These are phyloP conservation scores for Spathaspora sp. DNA, from an alignment of 805 yeast genomes.

Conservation along the genomic window DNA sequence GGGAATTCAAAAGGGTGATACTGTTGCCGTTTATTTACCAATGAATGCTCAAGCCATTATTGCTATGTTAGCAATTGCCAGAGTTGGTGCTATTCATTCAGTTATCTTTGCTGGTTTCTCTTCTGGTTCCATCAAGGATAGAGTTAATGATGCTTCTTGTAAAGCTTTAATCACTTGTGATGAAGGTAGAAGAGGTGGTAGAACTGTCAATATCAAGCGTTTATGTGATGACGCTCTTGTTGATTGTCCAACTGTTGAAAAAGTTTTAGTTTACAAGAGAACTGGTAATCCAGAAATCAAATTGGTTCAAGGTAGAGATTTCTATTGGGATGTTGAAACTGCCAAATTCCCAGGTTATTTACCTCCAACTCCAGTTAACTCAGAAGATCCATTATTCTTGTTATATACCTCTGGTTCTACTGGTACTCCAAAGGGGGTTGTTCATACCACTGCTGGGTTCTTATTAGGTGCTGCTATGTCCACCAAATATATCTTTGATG, in stretches of 20 bases:
- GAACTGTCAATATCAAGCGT: slow-evolving; percentile 73
- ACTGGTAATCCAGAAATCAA: slow-evolving; percentile 59
- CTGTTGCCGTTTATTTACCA: slow-evolving; percentile 83
- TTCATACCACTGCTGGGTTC: slow-evolving; percentile 79
- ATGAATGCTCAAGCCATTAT: slow-evolving; percentile 80
- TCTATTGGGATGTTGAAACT: slow-evolving; percentile 73
- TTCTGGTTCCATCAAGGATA: slow-evolving; percentile 65
- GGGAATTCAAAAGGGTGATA: slow-evolving; percentile 78
- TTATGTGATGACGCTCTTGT: slow-evolving; percentile 77
- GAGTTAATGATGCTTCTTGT: slow-evolving; percentile 69
- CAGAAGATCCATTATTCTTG: slow-evolving; percentile 82
- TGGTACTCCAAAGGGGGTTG: slow-evolving; percentile 86
- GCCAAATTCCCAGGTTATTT: slow-evolving; percentile 62
- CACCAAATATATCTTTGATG: slow-evolving; percentile 72
- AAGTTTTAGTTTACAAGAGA: slow-evolving; percentile 71
- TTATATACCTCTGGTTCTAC: slow-evolving; percentile 86
- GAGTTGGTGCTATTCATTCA: slow-evolving; percentile 83
- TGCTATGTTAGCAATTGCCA: slow-evolving; percentile 70
- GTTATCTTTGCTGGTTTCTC: slow-evolving; percentile 86
- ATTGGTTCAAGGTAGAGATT: slow-evolving; percentile 56
- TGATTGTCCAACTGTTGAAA: slow-evolving; percentile 60
- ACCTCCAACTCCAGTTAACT: slow-evolving; percentile 70
- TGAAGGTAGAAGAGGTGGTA: slow-evolving; percentile 82
- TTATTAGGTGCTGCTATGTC: slow-evolving; percentile 70
- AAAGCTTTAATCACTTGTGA: slow-evolving; percentile 75